Conservation (phyloP, 2,329 filamentous ascomycete genomes). For the Coniochaeta ligniaria region DNA sequence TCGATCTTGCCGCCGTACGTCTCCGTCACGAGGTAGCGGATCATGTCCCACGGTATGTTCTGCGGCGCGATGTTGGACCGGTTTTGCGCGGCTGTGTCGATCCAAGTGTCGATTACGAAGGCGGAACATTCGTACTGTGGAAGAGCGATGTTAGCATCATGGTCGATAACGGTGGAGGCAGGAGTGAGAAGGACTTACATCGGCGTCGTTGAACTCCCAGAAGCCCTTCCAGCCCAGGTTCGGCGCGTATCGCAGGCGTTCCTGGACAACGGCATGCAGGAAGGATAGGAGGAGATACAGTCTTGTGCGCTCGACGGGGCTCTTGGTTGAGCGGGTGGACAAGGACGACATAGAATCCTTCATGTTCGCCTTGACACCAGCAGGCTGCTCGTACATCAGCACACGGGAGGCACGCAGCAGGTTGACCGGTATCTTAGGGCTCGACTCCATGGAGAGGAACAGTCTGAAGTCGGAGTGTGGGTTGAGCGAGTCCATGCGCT, state of each 20-base stretch:
- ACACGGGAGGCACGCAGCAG: slow-evolving; percentile 87
- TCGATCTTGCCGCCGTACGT: slow-evolving; percentile 99
- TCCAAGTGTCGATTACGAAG: slow-evolving; percentile 92
- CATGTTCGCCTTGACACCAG: slow-evolving; percentile 95
- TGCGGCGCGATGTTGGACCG: slow-evolving; percentile 88
- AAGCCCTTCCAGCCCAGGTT: slow-evolving; percentile 96
- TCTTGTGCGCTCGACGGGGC: slow-evolving; percentile 83
- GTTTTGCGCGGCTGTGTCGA: slow-evolving; percentile 73
- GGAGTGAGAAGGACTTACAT: slow-evolving; percentile 59
- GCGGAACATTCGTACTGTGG: slow-evolving; percentile 89
- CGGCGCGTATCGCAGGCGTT: slow-evolving; percentile 88
- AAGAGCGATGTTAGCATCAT: slow-evolving; percentile 23
- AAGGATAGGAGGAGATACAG: slow-evolving; percentile 90
- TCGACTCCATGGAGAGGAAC: slow-evolving; percentile 97
- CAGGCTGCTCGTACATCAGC: slow-evolving; percentile 96
- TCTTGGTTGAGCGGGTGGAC: slow-evolving; percentile 66
- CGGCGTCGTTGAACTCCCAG: slow-evolving; percentile 99
- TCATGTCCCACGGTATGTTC: slow-evolving; percentile 95
- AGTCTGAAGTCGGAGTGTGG: slow-evolving; percentile 88
- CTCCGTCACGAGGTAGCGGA: slow-evolving; percentile 82
- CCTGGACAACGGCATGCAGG: slow-evolving; percentile 91
- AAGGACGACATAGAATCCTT: slow-evolving; percentile 89
- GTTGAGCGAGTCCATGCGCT: slow-evolving; percentile 91
- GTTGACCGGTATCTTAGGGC: slow-evolving; percentile 94
- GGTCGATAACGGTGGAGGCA: neutral